Conservation (phyloP, 192 early-diverging fungal species). For the Dissophora ornata region DNA sequence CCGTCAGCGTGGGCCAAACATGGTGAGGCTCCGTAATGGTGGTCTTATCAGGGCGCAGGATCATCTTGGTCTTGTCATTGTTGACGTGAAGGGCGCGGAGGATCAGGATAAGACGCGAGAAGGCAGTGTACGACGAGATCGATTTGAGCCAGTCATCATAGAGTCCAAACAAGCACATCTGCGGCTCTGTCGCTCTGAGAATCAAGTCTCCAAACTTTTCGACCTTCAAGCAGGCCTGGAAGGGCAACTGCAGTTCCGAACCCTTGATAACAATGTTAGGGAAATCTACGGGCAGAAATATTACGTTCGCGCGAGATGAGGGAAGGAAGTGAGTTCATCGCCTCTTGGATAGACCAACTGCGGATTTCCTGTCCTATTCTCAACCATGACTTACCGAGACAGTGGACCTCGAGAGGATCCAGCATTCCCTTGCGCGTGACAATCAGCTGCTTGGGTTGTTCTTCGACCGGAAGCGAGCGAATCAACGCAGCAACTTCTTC, state of each 20-base stretch:
- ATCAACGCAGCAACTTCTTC: constrained; percentile 99
- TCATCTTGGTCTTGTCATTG: constrained; percentile 97
- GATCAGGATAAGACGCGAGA: constrained; percentile 96
- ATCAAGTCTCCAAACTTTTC: constrained; percentile 99
- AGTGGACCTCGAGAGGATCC: constrained; percentile 97
- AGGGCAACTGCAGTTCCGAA: constrained; percentile 95
- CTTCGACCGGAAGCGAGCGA: constrained; percentile 97
- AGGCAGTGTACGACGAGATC: constrained; percentile 97
- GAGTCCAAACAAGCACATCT: constrained; percentile 90
- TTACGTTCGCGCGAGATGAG: no score
- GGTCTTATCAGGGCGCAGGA: constrained; percentile 93
- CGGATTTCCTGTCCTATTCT: no score
- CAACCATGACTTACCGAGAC: constrained; percentile 57
- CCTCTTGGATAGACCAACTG: no score
- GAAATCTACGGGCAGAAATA: constrained; percentile 78
- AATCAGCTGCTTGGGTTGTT: constrained; percentile 99
- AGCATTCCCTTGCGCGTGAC: constrained; percentile 99
- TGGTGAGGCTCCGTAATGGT: constrained; percentile 96
- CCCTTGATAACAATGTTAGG: constrained; percentile 99
- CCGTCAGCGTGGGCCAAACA: constrained; percentile 96
- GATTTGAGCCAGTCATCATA: constrained; percentile 98
- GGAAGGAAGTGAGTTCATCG: background rate
- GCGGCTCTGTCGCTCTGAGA: constrained; percentile 96
- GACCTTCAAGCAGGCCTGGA: constrained; percentile 97
- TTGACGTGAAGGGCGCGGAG: constrained; percentile 97